Evolutionary conservation across 306 rosid genomes (phyloP).

Genomic region (Argentina anserina): DNA sequence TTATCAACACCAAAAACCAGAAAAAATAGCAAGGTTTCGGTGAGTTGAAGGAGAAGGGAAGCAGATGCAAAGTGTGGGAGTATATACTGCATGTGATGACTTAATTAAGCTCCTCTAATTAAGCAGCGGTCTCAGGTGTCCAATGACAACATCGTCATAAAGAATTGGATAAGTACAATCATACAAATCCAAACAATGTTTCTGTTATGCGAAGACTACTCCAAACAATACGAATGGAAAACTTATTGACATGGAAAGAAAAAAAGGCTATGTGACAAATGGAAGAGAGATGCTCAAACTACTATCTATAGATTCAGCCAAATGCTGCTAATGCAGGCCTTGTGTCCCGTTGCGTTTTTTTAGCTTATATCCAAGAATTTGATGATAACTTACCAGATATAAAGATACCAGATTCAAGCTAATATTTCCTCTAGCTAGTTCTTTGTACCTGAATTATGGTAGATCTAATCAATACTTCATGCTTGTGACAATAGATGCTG

Average conservation of each 20-base stretch:
- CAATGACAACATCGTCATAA: not conserved
- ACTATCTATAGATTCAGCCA: not conserved
- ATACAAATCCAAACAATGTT: not conserved
- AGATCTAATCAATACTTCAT: not conserved
- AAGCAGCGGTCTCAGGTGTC: not conserved
- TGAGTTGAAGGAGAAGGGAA: too few species aligned
- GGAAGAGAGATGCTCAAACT: not conserved
- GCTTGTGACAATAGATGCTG: not conserved
- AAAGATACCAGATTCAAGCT: not conserved
- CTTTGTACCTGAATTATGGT: not conserved
- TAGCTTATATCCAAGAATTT: not conserved
- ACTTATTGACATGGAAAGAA: not conserved
- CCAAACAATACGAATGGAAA: not conserved
- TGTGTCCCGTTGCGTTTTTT: not conserved
- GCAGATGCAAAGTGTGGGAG: too few species aligned
- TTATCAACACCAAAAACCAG: too few species aligned
- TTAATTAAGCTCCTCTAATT: too few species aligned
- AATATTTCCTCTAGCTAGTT: not conserved
- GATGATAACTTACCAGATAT: not conserved
- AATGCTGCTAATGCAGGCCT: constrained; percentile 1
- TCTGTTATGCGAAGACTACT: not conserved
- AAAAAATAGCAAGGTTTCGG: too few species aligned
- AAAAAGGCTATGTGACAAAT: not conserved
- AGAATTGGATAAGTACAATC: not conserved
- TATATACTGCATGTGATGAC: too few species aligned